Conservation (phyloP, 139 green algal species). For the Chlamydomonas sphaeroides region DNA sequence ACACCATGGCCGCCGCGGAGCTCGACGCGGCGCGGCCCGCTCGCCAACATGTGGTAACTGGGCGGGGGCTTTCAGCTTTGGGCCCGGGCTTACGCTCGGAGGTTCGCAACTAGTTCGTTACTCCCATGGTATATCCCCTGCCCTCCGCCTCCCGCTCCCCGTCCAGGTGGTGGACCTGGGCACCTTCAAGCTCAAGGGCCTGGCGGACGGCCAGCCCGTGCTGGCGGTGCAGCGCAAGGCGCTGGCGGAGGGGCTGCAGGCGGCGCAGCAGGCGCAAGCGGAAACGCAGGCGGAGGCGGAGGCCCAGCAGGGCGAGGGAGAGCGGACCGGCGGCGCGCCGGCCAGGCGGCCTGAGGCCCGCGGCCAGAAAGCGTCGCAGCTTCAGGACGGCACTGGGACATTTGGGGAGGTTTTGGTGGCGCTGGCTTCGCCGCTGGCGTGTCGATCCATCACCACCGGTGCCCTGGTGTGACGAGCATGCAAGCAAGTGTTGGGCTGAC, state of each 20-base stretch:
- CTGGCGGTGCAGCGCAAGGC: constrained; percentile 17
- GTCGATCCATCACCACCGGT: too few species aligned
- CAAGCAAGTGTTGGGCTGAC: too few species aligned
- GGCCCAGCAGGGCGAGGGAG: background rate
- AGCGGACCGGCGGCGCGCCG: background rate
- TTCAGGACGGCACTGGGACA: background rate
- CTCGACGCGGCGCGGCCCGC: too few species aligned
- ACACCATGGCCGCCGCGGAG: too few species aligned
- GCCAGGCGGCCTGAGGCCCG: background rate
- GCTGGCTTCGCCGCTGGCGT: background rate
- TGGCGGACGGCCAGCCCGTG: constrained; percentile 11
- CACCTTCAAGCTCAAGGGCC: constrained; percentile 20
- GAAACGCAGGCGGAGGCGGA: background rate
- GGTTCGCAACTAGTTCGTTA: too few species aligned
- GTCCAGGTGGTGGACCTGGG: constrained; percentile 22
- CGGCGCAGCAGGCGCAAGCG: too few species aligned
- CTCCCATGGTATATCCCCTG: too few species aligned
- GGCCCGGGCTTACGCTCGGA: too few species aligned
- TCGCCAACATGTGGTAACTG: too few species aligned
- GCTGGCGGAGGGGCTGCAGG: background rate
- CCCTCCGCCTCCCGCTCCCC: too few species aligned
- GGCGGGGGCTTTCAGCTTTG: too few species aligned
- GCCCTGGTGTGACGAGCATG: too few species aligned
- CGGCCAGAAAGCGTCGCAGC: constrained; percentile 3
- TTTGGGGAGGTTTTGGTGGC: background rate